phyloP scores from a whole-genome alignment of 2,329 filamentous ascomycete species.

The Aspergillus alliaceus region DNA sequence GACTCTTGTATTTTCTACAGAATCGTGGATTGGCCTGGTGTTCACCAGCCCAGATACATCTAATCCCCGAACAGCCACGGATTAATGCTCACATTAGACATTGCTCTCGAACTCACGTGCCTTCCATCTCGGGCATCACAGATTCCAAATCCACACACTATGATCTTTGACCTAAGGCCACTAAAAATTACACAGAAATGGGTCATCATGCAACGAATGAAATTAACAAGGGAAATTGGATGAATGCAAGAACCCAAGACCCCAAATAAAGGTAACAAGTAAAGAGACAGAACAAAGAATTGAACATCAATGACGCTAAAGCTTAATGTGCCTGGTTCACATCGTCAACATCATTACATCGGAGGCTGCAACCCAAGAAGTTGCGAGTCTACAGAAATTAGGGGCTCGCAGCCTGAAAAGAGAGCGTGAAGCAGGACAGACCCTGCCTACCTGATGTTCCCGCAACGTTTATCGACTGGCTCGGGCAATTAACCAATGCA shows the following conservation, averaged over 20 bases:
- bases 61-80: not conserved
- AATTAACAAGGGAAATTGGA: constrained; percentile 1
- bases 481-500: constrained; percentile 94
- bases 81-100: not conserved
- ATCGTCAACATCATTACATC: constrained; percentile 55
- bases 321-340: constrained; percentile 18
- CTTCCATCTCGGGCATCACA: not conserved
- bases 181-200: constrained; percentile 1
- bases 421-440: constrained; percentile 11
- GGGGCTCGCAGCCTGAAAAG: constrained; percentile 1
- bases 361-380: constrained; percentile 36
- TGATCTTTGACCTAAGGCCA: not conserved
- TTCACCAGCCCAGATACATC: not conserved
- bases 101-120: not conserved
- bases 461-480: constrained; percentile 63
- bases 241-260: not conserved
- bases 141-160: not conserved
- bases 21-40: not conserved
- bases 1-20: not conserved
- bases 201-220: not conserved
- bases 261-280: not conserved
- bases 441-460: not conserved
- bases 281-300: constrained; percentile 2
- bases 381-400: constrained; percentile 16
- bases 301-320: constrained; percentile 11